A percentile compares a stretch with the other conserved stretches of the same genome.
phyloP scores from a whole-genome alignment of 495 filamentous ascomycete genomes.

The Trichoderma orchidacearum region DNA sequence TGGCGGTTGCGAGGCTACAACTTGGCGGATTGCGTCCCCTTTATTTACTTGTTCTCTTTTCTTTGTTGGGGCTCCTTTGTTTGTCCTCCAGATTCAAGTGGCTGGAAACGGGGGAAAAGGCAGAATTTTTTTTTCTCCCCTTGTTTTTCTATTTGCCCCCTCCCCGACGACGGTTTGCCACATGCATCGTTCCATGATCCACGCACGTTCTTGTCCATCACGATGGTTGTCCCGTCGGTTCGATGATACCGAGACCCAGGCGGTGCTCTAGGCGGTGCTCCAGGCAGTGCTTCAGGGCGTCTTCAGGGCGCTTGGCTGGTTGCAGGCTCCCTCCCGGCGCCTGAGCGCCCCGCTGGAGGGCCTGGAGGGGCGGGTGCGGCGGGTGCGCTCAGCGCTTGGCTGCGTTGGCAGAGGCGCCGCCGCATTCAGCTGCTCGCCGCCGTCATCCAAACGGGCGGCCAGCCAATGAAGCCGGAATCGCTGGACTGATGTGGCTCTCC shows the following conservation, averaged over 20 bases:
- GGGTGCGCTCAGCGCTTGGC: not conserved
- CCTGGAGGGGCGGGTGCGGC: not conserved
- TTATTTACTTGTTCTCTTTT: not conserved
- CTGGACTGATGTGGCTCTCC: not conserved
- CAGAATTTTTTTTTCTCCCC: too few relatives aligned
- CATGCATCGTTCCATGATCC: too few relatives aligned
- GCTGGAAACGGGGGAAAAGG: too few relatives aligned
- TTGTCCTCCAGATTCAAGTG: too few relatives aligned
- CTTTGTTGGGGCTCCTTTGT: not conserved
- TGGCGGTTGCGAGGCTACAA: not conserved
- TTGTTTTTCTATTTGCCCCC: too few relatives aligned
- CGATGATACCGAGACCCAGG: too few relatives aligned
- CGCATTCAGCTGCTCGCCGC: not conserved
- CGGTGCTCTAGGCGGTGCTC: not conserved
- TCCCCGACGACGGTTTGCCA: too few relatives aligned
- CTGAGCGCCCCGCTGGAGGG: not conserved
- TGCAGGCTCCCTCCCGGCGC: not conserved
- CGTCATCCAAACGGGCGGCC: not conserved
- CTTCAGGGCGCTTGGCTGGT: not conserved
- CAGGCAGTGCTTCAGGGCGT: not conserved
- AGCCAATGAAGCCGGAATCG: not conserved
- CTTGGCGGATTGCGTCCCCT: too few relatives aligned
- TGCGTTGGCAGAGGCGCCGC: not conserved
- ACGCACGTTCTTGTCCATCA: too few relatives aligned
- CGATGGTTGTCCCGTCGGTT: too few relatives aligned